phyloP scores from a whole-genome alignment of 805 yeast genomes.

The Maudiozyma barnettii region DNA sequence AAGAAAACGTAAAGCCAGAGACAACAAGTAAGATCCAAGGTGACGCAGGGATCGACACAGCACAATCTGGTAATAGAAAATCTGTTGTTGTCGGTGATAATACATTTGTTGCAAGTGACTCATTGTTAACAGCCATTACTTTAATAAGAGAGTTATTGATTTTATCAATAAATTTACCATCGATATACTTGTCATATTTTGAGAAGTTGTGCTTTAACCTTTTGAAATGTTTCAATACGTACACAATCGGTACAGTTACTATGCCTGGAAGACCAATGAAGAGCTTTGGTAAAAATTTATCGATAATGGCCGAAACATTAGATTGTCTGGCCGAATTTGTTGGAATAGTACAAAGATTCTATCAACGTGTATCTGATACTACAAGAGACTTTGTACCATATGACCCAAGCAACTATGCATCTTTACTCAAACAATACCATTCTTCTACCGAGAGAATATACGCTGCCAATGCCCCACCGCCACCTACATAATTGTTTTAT shows the following conservation, averaged over 20 bases:
- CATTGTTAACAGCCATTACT: constrained; percentile 33
- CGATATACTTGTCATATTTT: constrained; percentile 26
- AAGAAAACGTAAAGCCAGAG: too few species aligned
- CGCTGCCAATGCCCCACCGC: constrained; percentile 29
- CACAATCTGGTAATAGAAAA: constrained; percentile 27
- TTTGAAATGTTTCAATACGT: constrained; percentile 41
- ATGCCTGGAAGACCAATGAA: constrained; percentile 14
- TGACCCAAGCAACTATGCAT: constrained; percentile 16
- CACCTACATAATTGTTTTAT: constrained; percentile 10
- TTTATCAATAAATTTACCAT: constrained; percentile 48
- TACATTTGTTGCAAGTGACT: constrained; percentile 50
- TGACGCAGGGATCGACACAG: not conserved
- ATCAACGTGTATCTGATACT: constrained; percentile 17
- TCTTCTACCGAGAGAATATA: constrained; percentile 24
- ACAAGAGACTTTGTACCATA: constrained; percentile 18
- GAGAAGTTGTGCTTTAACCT: constrained; percentile 38
- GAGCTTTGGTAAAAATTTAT: constrained; percentile 29
- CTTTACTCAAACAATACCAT: constrained; percentile 19
- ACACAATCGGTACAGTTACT: constrained; percentile 20
- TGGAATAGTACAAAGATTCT: constrained; percentile 22
- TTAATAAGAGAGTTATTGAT: constrained; percentile 45
- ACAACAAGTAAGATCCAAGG: constrained; percentile 3
- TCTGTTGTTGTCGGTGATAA: constrained; percentile 42
- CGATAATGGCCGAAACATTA: constrained; percentile 35
- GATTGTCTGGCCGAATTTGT: constrained; percentile 34